Evolutionary conservation across 352 stramenopile genomes (phyloP).

Genomic region (Sclerospora graminicola): DNA sequence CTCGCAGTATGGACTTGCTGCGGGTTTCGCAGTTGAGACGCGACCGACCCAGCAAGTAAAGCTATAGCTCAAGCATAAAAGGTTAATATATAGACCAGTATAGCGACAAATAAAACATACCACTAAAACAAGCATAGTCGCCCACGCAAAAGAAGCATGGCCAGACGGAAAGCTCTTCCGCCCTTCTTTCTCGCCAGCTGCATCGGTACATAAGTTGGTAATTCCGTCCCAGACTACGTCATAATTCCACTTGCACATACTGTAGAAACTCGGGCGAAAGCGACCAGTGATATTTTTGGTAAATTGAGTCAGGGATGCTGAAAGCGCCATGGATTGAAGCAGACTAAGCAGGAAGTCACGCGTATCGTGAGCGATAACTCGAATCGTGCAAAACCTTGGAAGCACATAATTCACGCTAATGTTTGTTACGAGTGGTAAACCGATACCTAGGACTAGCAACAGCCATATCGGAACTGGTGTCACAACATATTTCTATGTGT

Average conservation of each 20-base stretch:
- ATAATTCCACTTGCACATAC: too few relatives aligned
- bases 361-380: conserved; percentile 62
- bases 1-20: conserved; percentile 35
- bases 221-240: conserved; percentile 73
- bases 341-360: conserved; percentile 66
- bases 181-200: conserved; percentile 51
- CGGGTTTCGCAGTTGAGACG: conserved; percentile 53
- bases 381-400: too few relatives aligned
- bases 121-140: too few relatives aligned
- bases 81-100: too few relatives aligned
- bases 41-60: conserved; percentile 66
- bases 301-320: conserved; percentile 61
- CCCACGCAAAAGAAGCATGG: conserved; percentile 64
- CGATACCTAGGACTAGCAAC: conserved; percentile 22
- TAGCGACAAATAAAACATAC: too few relatives aligned
- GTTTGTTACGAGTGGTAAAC: conserved; percentile 36
- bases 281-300: conserved; percentile 68
- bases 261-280: conserved; percentile 77
- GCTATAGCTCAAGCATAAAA: conserved; percentile 8
- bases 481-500: background rate
- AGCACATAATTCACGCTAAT: conserved; percentile 56
- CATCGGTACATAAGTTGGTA: conserved; percentile 56
- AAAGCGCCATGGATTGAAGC: too few relatives aligned
- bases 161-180: conserved; percentile 77
- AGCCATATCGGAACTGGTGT: conserved; percentile 39